Evolutionary conservation across 1,284 basidiomycete species (phyloP), one percentile per base, ranked within the genome.

Genomic region (Dichomitus squalens): DNA sequence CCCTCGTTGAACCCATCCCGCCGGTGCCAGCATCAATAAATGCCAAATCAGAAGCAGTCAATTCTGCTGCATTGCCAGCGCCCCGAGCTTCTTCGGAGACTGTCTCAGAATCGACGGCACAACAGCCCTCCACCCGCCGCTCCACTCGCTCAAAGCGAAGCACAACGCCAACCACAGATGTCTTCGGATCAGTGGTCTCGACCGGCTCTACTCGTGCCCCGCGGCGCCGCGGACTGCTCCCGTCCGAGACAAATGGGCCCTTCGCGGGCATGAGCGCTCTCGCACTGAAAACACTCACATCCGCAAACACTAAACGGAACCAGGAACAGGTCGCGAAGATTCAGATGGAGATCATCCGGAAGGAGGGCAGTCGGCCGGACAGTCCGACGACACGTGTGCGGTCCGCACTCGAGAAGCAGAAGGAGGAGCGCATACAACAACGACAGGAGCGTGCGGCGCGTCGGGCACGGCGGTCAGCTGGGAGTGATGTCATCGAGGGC

Each of bases 321-420:
- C 87, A 92, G 71, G 74, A 78, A 48, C 88, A 86, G 53, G 65
- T 85, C 27, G 77, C 78, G 3, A 81, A 77, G 57, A 70, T 90
- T 34, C 80, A 86, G 69, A 87, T 78, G 44, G 82, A 88, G 69
- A 80, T 94, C 21, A 75, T 95, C 29, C 80, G 86, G 44, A 87
- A 83, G 66, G 79, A 85, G 34, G 92, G 92, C 23, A 74, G 76
- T 20, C 75, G 93, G 53, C 93, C 93, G 11, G 90, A 89, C 57
- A 93, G 89, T 68, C 92, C 92, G 2, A 83, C 79, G 18, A 84
- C 88, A 48, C 93, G 90, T 72, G 82, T 90, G 40, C 83, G 82
- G 64, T 92, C 88, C 3, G 79, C 84, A 27, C 73, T 81, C 16
- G 90, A 95, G 70, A 82, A 85, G 60, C 81, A 89, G 63, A 83